phyloP scores from a whole-genome alignment of 257 asterid genomes.

The Avicennia marina region DNA sequence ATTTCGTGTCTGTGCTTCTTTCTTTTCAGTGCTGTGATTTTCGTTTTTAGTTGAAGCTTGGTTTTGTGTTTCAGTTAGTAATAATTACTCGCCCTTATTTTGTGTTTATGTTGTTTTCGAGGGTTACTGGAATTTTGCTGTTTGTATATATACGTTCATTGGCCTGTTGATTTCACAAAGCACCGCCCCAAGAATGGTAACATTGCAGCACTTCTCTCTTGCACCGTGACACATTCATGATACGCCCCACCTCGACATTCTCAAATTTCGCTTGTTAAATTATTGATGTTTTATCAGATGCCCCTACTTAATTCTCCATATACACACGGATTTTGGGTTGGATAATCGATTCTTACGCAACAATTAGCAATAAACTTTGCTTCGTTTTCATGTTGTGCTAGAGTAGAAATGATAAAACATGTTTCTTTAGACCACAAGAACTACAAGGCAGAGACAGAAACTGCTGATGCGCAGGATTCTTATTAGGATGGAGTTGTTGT shows the following conservation, averaged over 20 bases:
- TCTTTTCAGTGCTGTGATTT: constrained; percentile 10
- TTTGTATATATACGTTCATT: not conserved
- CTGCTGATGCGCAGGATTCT: constrained; percentile 91
- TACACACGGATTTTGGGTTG: not conserved
- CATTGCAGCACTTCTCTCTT: too few species aligned
- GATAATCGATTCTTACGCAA: too few species aligned
- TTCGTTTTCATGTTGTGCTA: constrained; percentile 33
- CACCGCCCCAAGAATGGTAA: too few species aligned
- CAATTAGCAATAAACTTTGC: not conserved
- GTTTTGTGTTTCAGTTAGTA: not conserved
- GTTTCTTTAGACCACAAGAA: constrained; percentile 79
- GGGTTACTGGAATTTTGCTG: not conserved
- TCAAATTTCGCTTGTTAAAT: not conserved
- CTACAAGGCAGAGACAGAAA: constrained; percentile 87
- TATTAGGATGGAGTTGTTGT: constrained; percentile 66
- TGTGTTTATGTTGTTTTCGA: not conserved
- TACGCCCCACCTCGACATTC: too few species aligned
- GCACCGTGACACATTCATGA: too few species aligned
- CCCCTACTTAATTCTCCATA: not conserved
- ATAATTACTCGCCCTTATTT: not conserved
- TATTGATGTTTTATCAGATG: not conserved
- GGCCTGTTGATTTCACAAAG: constrained; percentile 3
- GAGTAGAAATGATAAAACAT: constrained; percentile 70
- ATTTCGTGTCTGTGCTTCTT: not conserved
- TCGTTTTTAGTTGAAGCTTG: constrained; percentile 11